phyloP scores from a whole-genome alignment of 495 filamentous ascomycete species.

The Penicillium maclennaniae region DNA sequence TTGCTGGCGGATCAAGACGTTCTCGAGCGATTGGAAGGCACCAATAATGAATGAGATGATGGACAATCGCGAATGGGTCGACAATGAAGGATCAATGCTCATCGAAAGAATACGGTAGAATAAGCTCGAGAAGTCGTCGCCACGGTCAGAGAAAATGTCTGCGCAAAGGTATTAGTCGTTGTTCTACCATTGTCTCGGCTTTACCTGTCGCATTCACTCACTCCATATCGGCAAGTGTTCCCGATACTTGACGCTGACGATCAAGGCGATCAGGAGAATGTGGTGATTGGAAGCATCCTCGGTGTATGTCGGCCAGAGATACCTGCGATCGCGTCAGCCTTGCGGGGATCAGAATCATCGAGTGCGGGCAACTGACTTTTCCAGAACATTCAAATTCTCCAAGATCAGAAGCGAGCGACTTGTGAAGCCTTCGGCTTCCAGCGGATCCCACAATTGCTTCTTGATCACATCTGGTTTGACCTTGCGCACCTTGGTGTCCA shows the following conservation, averaged over 20 bases:
- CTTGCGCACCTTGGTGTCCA: conserved; percentile 65
- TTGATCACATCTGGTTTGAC: conserved; percentile 84
- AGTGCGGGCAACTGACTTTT: conserved; percentile 55
- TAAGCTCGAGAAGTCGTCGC: conserved; percentile 80
- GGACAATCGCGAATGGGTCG: conserved; percentile 66
- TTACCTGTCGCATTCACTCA: conserved; percentile 30
- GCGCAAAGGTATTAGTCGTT: conserved; percentile 19
- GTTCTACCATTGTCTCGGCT: neutral
- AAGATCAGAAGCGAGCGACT: conserved; percentile 73
- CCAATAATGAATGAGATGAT: conserved; percentile 83
- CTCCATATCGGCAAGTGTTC: conserved; percentile 87
- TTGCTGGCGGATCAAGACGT: conserved; percentile 83
- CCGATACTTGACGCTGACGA: conserved; percentile 82
- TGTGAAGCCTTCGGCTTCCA: conserved; percentile 78
- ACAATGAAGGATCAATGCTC: conserved; percentile 74
- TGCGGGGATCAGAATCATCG: conserved; percentile 2
- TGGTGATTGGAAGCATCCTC: conserved; percentile 90
- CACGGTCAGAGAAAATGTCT: conserved; percentile 73
- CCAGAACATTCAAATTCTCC: conserved; percentile 86
- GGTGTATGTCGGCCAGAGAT: conserved; percentile 89
- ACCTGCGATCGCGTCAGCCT: conserved; percentile 49
- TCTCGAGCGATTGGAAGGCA: conserved; percentile 93
- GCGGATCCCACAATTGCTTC: conserved; percentile 81
- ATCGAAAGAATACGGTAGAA: conserved; percentile 90
- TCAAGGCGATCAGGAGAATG: conserved; percentile 75